phyloP scores from a whole-genome alignment of 2,329 filamentous ascomycete genomes.

The Aspergillus ochraceus region DNA sequence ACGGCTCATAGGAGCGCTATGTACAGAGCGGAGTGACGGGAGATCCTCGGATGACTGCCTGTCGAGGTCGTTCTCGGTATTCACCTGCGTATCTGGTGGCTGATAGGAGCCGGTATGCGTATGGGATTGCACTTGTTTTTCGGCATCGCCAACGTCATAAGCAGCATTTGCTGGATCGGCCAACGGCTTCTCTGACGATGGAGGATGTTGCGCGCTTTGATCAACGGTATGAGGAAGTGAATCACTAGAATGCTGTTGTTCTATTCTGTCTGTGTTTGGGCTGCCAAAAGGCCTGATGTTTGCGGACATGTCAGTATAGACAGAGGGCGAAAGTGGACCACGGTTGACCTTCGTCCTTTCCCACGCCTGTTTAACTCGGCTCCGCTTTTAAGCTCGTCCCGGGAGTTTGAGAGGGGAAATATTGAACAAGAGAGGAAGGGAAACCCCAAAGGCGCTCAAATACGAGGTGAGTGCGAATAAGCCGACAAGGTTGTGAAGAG shows the following conservation, averaged over 20 bases:
- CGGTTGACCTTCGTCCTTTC: constrained; percentile 14
- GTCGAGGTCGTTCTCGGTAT: constrained; percentile 16
- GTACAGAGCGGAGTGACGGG: constrained; percentile 24
- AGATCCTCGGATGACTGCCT: constrained; percentile 27
- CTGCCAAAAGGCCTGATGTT: constrained; percentile 16
- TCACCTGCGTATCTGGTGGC: constrained; percentile 1
- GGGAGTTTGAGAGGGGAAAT: not conserved
- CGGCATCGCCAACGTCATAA: not conserved
- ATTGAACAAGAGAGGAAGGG: not conserved
- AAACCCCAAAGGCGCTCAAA: not conserved
- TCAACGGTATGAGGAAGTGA: not conserved
- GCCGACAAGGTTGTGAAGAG: not conserved
- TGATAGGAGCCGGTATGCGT: not conserved
- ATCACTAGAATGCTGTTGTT: constrained; percentile 9
- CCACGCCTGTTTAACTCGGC: constrained; percentile 2
- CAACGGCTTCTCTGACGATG: constrained; percentile 4
- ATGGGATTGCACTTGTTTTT: not conserved
- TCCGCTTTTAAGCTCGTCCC: not conserved
- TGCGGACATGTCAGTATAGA: constrained; percentile 25
- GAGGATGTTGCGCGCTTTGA: constrained; percentile 4
- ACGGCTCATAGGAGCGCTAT: constrained; percentile 30
- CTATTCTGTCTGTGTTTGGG: constrained; percentile 12
- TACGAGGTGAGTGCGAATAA: not conserved
- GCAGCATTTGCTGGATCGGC: not conserved
- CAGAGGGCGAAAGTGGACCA: constrained; percentile 3